Percentiles rank a stretch among this genome's conserved stretches.
phyloP scores from a whole-genome alignment of 2,329 filamentous ascomycete species.

The Thelonectria blattea region DNA sequence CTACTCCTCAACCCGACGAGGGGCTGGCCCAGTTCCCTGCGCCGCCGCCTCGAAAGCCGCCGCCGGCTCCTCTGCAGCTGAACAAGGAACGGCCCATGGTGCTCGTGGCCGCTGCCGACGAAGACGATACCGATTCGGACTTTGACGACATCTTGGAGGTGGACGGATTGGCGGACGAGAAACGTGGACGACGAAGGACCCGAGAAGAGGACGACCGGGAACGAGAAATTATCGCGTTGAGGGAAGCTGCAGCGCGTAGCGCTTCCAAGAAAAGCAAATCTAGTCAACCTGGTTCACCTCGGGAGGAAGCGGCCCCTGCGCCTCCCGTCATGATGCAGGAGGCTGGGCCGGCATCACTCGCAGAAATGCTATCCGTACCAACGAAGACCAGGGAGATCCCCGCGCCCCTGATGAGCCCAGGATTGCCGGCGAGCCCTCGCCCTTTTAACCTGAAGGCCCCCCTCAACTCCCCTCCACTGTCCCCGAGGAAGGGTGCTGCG shows the following conservation, averaged over 20 bases:
- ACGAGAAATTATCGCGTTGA: slow-evolving; percentile 70
- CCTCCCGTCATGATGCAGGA: slow-evolving; percentile 46
- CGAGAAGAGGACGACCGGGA: slow-evolving; percentile 86
- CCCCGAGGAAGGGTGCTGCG: slow-evolving; percentile 58
- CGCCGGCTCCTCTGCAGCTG: slow-evolving; percentile 84
- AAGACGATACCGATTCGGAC: slow-evolving; percentile 76
- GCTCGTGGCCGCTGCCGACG: slow-evolving; percentile 49
- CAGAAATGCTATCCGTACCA: slow-evolving; percentile 55
- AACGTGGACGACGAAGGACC: slow-evolving; percentile 80
- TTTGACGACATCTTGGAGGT: slow-evolving; percentile 80
- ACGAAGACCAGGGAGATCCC: slow-evolving; percentile 41
- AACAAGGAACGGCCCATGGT: slow-evolving; percentile 35
- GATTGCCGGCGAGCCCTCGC: slow-evolving; percentile 65
- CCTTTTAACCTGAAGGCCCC: slow-evolving; percentile 59
- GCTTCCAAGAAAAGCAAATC: slow-evolving; percentile 74
- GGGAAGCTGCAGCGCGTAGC: slow-evolving; percentile 74
- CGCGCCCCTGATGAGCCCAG: slow-evolving; percentile 61
- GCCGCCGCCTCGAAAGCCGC: slow-evolving; percentile 76
- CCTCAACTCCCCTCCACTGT: slow-evolving; percentile 70
- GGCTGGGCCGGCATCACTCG: slow-evolving; percentile 56
- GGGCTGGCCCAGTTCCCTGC: slow-evolving; percentile 59
- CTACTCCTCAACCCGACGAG: slow-evolving; percentile 53
- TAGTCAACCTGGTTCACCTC: slow-evolving; percentile 37
- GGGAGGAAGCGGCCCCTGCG: slow-evolving; percentile 42
- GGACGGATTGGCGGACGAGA: slow-evolving; percentile 64